Evolutionary conservation across 176 grass and related monocot genomes (phyloP).

Genomic region (Oryza meyeriana): DNA sequence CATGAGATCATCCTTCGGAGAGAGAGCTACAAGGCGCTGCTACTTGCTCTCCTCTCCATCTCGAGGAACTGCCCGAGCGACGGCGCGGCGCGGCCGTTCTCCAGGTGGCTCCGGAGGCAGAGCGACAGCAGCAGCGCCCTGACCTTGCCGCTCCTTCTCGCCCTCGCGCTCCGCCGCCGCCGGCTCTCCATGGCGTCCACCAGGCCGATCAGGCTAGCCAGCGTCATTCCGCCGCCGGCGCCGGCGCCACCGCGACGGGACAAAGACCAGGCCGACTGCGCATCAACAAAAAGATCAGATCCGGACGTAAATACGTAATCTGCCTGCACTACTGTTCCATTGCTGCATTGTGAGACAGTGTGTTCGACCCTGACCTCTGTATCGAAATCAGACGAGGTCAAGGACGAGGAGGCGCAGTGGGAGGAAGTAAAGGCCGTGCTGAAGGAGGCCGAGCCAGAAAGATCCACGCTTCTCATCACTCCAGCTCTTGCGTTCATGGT

Average conservation of each 20-base stretch:
- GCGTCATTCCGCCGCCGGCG: slow-evolving; percentile 46
- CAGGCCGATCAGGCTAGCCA: slow-evolving; percentile 58
- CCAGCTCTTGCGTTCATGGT: slow-evolving; percentile 33
- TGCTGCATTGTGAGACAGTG: not conserved
- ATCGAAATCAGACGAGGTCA: slow-evolving; percentile 45
- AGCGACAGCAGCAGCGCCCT: slow-evolving; percentile 62
- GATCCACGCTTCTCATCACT: slow-evolving; percentile 20
- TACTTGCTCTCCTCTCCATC: slow-evolving; percentile 49
- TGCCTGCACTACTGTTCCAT: not conserved
- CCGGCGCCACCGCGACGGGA: slow-evolving; percentile 14
- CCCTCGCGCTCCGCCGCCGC: slow-evolving; percentile 32
- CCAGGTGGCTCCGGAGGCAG: slow-evolving; percentile 54
- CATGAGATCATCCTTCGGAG: not conserved
- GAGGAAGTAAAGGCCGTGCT: slow-evolving; percentile 49
- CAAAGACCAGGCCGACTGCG: slow-evolving; percentile 48
- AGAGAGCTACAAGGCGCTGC: not conserved
- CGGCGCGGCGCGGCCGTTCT: slow-evolving; percentile 26
- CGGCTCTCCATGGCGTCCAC: slow-evolving; percentile 47
- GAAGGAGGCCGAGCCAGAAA: slow-evolving; percentile 49
- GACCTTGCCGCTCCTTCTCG: slow-evolving; percentile 41
- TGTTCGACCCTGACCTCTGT: slow-evolving; percentile 38
- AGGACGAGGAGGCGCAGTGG: slow-evolving; percentile 35
- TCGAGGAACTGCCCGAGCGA: slow-evolving; percentile 63
- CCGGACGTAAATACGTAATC: not conserved
- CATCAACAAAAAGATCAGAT: not conserved